Evolutionary conservation across 1,284 basidiomycete genomes (phyloP), one percentile per base, ranked within the genome.

Genomic region (Baeospora myosura): DNA sequence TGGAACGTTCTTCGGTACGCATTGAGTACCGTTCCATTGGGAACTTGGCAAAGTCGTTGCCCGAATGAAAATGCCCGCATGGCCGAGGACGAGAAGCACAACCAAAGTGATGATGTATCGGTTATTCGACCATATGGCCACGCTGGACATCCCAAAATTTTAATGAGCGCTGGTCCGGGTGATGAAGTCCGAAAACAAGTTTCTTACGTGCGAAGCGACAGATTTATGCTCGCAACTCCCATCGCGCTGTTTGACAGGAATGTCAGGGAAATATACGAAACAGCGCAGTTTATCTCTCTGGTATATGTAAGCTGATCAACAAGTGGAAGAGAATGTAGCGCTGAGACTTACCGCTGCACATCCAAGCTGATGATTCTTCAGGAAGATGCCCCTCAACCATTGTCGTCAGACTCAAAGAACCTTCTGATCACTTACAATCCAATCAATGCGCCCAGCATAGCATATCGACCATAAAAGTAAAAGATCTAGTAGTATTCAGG

Each of bases 171-270:
- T 28, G 8, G 26, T 5, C 4, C n/a, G n/a, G n/a, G n/a, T n/a
- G n/a, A n/a, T n/a, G 26, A 37, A 18, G 31, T 11, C 3, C 1
- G 8, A 16, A 14, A 1, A 17, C 21, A 22, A 6, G 5, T 3
- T 2, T 8, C 41, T n/a, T 12, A 43, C 41, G 41, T 43, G 22
- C 35, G 34, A 14, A 43, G 37, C 11, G 41, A 23, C 12, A 43
- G 26, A 29, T 43, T 43, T 25, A 43, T 43, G 16, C 35, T 43
- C 16, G 41, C 41, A n/a, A 37, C 42, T 32, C 42, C 42, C 8
- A 44, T 29, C 8, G 42, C 42, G 16, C 38, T 32, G 29, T 44
- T 44, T 2, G 38, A 26, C 4, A 44, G 16, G 18, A 44, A 25
- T 26, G 40, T 38, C 16, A 44, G 28, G 10, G 36, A 28, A 18